phyloP scores from a whole-genome alignment of 2,329 filamentous ascomycete species.

The Exutisphaerella laricina region DNA sequence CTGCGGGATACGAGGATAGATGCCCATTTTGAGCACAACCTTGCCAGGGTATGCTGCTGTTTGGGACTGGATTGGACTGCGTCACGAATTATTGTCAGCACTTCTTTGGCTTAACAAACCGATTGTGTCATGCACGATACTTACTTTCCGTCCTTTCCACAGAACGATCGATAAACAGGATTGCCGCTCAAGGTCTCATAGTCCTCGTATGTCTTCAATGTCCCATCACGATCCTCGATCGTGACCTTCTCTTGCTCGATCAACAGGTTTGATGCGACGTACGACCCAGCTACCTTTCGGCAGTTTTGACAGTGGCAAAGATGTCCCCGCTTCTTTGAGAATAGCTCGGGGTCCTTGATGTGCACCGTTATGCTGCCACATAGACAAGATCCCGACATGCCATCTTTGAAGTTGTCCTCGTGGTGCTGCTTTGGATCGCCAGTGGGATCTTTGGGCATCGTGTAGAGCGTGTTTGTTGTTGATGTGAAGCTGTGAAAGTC shows the following conservation, averaged over 20 bases:
- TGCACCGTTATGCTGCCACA: conserved; percentile 46
- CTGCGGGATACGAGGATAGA: conserved; percentile 44
- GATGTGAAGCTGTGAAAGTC: too few species aligned
- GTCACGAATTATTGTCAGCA: conserved; percentile 6
- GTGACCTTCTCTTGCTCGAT: conserved; percentile 44
- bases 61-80: conserved; percentile 45
- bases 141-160: conserved; percentile 42
- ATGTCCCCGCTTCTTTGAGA: conserved; percentile 41
- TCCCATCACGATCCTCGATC: conserved; percentile 42
- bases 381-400: conserved; percentile 40
- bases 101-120: background rate
- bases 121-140: conserved; percentile 19
- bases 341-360: conserved; percentile 45
- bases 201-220: conserved; percentile 44
- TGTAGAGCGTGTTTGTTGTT: conserved; percentile 10
- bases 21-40: conserved; percentile 47
- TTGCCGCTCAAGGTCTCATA: conserved; percentile 44
- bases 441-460: conserved; percentile 32
- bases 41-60: conserved; percentile 39
- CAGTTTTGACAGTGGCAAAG: conserved; percentile 50
- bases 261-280: conserved; percentile 37
- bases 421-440: conserved; percentile 39
- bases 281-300: conserved; percentile 45
- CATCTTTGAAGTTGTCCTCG: conserved; percentile 30
- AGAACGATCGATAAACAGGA: conserved; percentile 43